A percentile compares a stretch with the other conserved stretches of the same genome.
Conservation (phyloP, 2,329 filamentous ascomycete species). For the Falciphora oryzae region DNA sequence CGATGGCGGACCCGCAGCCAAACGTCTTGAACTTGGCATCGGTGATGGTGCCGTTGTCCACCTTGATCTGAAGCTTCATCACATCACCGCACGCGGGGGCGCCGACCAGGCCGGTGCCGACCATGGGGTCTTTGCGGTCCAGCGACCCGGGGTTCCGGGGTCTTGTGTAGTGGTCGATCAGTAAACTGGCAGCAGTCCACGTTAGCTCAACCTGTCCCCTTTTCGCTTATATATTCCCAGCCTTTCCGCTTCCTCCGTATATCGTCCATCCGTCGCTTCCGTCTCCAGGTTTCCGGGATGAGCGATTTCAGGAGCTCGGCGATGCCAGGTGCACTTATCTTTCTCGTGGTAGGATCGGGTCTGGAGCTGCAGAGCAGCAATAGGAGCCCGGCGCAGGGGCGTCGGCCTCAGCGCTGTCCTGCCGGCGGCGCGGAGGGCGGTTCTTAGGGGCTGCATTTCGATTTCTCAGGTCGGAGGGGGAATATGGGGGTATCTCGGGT, state of each 20-base stretch:
- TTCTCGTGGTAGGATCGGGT: slow-evolving; percentile 21
- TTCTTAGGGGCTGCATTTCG: slow-evolving; percentile 10
- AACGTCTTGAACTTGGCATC: slow-evolving; percentile 99
- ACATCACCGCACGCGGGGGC: slow-evolving; percentile 90
- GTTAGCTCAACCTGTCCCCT: slow-evolving; percentile 3
- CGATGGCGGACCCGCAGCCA: slow-evolving; percentile 90
- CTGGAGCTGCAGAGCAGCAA: slow-evolving; percentile 13
- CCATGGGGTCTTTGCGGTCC: slow-evolving; percentile 70
- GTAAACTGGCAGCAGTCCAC: slow-evolving; percentile 8
- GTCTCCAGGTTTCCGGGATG: not conserved
- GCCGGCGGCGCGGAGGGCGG: slow-evolving; percentile 10
- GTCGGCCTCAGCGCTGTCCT: slow-evolving; percentile 14
- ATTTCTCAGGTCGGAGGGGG: not conserved
- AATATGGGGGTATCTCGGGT: not conserved
- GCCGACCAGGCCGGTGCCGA: slow-evolving; percentile 86
- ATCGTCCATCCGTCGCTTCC: not conserved
- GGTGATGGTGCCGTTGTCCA: slow-evolving; percentile 85
- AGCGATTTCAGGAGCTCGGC: not conserved
- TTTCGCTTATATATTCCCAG: not conserved
- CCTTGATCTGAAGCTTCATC: slow-evolving; percentile 90
- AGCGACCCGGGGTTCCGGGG: slow-evolving; percentile 49
- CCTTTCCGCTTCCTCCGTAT: not conserved
- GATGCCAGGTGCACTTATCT: slow-evolving; percentile 15
- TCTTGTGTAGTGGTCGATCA: slow-evolving; percentile 22
- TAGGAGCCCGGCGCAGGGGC: slow-evolving; percentile 10